phyloP scores from a whole-genome alignment of 768 basidiomycete species.

The Boletus barrowsii region DNA sequence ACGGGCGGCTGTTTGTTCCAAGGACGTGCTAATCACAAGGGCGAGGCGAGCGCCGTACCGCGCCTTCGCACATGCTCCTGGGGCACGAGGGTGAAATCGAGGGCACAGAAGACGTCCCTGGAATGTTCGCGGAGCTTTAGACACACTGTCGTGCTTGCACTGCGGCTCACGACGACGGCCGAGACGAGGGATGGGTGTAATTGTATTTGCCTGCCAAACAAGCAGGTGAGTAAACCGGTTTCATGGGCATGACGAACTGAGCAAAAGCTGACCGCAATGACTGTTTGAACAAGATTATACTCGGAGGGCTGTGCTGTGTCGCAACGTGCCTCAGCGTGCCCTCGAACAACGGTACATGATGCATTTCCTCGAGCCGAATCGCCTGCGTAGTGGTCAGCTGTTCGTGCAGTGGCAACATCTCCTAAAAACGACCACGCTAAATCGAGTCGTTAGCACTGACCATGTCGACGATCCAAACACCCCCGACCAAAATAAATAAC shows the following conservation, averaged over 20 bases:
- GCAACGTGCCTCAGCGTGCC: slow-evolving; percentile 32
- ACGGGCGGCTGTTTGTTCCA: slow-evolving; percentile 43
- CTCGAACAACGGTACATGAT: slow-evolving; percentile 45
- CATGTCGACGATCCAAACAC: neutral
- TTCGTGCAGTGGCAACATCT: slow-evolving; percentile 49
- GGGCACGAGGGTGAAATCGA: slow-evolving; percentile 55
- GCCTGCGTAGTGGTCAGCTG: slow-evolving; percentile 44
- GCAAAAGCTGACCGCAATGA: slow-evolving; percentile 20
- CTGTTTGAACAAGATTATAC: slow-evolving; percentile 34
- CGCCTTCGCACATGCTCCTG: slow-evolving; percentile 34
- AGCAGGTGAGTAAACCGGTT: neutral
- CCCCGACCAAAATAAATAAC: too few relatives aligned
- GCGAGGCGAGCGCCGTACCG: slow-evolving; percentile 44
- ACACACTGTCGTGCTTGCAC: slow-evolving; percentile 56
- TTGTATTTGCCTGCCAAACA: slow-evolving; percentile 25
- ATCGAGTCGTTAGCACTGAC: neutral
- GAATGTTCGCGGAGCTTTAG: slow-evolving; percentile 32
- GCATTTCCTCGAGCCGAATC: slow-evolving; percentile 51
- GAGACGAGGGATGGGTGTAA: slow-evolving; percentile 14
- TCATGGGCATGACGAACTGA: too few relatives aligned
- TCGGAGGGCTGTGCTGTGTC: slow-evolving; percentile 38
- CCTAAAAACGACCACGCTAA: slow-evolving; percentile 32
- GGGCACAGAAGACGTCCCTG: slow-evolving; percentile 48
- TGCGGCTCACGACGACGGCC: slow-evolving; percentile 55
- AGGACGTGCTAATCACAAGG: slow-evolving; percentile 48